These are phyloP conservation scores for Fusarium hostae DNA, from an alignment of 2,329 filamentous ascomycete genomes.

Conservation along the genomic window DNA sequence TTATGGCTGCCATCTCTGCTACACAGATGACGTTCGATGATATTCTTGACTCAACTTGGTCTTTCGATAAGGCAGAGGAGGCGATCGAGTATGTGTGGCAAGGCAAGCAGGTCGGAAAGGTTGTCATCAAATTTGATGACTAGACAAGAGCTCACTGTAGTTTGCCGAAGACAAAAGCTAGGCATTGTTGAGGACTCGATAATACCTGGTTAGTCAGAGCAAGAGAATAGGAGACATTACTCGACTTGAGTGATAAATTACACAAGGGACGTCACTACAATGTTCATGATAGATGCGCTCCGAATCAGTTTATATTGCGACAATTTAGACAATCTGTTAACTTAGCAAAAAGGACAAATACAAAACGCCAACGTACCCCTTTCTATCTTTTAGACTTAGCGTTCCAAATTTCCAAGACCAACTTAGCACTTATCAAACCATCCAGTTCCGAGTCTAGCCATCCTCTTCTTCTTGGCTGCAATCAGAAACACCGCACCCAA, in stretches of 20 bases:
- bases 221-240: neutral
- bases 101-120: conserved; percentile 57
- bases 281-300: neutral
- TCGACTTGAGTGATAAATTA: neutral
- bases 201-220: neutral
- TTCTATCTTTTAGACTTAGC: neutral
- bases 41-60: conserved; percentile 51
- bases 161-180: neutral
- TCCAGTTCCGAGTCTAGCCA: conserved; percentile 51
- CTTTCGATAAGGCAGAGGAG: conserved; percentile 54
- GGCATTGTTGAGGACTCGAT: neutral
- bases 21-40: conserved; percentile 52
- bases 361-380: neutral
- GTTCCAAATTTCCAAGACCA: neutral
- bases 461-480: conserved; percentile 53
- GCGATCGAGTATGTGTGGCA: conserved; percentile 55
- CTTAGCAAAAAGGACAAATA: neutral
- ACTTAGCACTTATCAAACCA: conserved; percentile 54
- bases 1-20: conserved; percentile 49
- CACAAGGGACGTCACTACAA: neutral
- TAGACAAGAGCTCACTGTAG: neutral
- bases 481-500: conserved; percentile 55
- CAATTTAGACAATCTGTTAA: neutral
- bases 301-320: neutral
- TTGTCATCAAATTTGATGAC: conserved; percentile 44